A percentile compares a stretch with the other conserved stretches of the same genome.
These are phyloP conservation scores for Agaricus sinodeliciosus DNA, from an alignment of 768 basidiomycete species.

Conservation along the genomic window DNA sequence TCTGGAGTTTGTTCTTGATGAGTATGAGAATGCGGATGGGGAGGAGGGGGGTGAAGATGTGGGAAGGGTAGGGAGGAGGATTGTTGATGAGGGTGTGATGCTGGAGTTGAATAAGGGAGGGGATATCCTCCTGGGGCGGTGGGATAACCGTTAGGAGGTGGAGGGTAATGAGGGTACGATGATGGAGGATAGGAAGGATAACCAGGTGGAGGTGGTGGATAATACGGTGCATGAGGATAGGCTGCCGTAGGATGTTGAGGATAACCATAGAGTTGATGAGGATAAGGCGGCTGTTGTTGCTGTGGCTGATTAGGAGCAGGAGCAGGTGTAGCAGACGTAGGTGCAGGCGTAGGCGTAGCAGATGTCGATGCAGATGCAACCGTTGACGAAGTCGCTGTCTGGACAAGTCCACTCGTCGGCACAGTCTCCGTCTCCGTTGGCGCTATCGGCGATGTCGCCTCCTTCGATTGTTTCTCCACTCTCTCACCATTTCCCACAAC, in stretches of 20 bases:
- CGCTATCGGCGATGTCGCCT: slow-evolving; percentile 11
- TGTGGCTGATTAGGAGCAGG: slow-evolving; percentile 14
- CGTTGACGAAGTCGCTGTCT: too few relatives aligned
- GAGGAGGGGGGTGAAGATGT: slow-evolving; percentile 17
- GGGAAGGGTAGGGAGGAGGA: slow-evolving; percentile 27
- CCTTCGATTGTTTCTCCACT: slow-evolving; percentile 14
- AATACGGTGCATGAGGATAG: slow-evolving; percentile 67
- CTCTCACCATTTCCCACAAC: slow-evolving; percentile 5
- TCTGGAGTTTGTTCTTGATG: slow-evolving; percentile 26
- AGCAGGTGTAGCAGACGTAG: slow-evolving; percentile 11
- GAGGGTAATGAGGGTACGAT: slow-evolving; percentile 31
- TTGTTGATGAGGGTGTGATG: slow-evolving; percentile 26
- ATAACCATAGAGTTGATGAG: slow-evolving; percentile 52
- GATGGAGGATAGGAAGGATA: slow-evolving; percentile 33
- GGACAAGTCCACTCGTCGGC: too few relatives aligned
- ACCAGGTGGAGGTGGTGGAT: slow-evolving; percentile 36
- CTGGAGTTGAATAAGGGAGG: slow-evolving; percentile 18
- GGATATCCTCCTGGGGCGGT: slow-evolving; percentile 21
- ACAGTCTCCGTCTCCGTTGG: not conserved
- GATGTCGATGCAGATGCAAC: too few relatives aligned
- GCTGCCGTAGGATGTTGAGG: slow-evolving; percentile 36
- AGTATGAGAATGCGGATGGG: slow-evolving; percentile 21
- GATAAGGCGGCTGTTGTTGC: slow-evolving; percentile 26
- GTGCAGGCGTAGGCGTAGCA: slow-evolving; percentile 13
- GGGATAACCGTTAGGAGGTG: slow-evolving; percentile 23